Base-by-base conservation (phyloP, 352 stramenopile genomes). In the Globisporangium nagaii region DNA sequence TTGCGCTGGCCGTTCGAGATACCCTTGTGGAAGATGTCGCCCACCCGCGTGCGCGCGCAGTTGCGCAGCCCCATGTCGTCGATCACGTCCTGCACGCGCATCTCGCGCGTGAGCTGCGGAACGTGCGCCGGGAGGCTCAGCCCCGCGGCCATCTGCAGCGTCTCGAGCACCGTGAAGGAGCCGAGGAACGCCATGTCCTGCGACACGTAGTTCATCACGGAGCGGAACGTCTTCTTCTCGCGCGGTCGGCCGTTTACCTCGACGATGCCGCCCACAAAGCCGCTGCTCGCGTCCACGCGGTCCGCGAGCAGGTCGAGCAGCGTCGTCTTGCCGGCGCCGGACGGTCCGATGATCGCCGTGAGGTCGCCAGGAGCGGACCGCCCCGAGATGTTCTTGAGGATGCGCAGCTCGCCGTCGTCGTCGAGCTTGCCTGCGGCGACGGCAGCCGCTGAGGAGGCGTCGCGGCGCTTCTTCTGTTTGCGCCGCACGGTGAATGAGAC, bases 1-100 rank as follows among this genome's bases (percentile, higher is more conserved):
- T 97, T 97, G 39, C 83, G 80, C 63, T 98, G 72, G 76, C 88
- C 74, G 78, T 90, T 71, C 1, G 77, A 89, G 36, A 97, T 79
- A 0, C 88, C 88, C 60, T 92, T 87, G 60, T 84, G 70, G 49
- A 96, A 95, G 10, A 94, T 56, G 59, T 92, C 86, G 15, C 86
- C 88, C 1, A 96, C 82, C 30, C 68, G 68, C 9, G 85, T 93
- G 41, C 69, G 44, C 34, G 70, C 65, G 31, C 72, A 88, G 17
- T 54, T 62, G 8, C 71, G 65, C n/a, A 93, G 56, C 0, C 79
- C 80, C 75, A 89, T 86, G 27, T 73, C 74, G 27, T 84, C 74
- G n/a, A 89, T 73, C 35, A 86, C 75, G 30, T 79, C 65, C 28
- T 89, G 71, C 7, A 87, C 73, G n/a, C 79, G 73, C 43, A 73